Conservation (phyloP, 345 rosid species). For the Rubroshorea leprosula region DNA sequence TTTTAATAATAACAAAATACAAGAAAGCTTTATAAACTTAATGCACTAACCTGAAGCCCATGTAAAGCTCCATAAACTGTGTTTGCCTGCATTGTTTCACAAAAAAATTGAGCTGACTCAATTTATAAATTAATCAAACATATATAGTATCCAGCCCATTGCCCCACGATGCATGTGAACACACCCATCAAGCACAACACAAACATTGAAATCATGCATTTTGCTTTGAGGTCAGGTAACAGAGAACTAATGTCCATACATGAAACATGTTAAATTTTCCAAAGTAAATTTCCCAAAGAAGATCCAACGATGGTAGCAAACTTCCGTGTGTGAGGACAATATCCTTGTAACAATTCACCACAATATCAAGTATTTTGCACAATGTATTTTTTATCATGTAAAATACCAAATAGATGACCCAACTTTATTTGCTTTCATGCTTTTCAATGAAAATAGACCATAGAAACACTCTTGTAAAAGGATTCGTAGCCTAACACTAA, state of each 20-base stretch:
- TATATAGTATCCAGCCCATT: not conserved
- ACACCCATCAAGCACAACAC: not conserved
- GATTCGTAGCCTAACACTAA: too few relatives aligned
- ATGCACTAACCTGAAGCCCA: conserved; percentile 56
- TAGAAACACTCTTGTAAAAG: too few relatives aligned
- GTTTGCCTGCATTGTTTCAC: conserved; percentile 42
- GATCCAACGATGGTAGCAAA: not conserved
- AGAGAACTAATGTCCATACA: not conserved
- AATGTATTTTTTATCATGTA: not conserved
- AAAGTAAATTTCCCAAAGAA: not conserved
- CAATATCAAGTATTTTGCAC: not conserved
- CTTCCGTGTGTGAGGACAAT: not conserved
- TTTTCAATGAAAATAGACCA: too few relatives aligned
- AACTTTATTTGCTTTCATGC: not conserved
- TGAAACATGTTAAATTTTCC: not conserved
- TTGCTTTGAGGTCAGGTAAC: not conserved
- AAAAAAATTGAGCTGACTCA: conserved; percentile 13
- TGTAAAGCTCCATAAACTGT: conserved; percentile 72
- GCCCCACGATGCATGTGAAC: too few relatives aligned
- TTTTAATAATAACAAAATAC: not conserved
- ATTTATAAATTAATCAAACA: not conserved
- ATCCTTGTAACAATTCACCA: not conserved
- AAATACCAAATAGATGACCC: not conserved
- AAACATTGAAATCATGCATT: not conserved
- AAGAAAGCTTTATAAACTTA: not conserved